Evolutionary conservation across 495 filamentous ascomycete genomes (phyloP), one percentile per base, ranked within the genome.

Genomic region (Massariosphaeria phaeospora): DNA sequence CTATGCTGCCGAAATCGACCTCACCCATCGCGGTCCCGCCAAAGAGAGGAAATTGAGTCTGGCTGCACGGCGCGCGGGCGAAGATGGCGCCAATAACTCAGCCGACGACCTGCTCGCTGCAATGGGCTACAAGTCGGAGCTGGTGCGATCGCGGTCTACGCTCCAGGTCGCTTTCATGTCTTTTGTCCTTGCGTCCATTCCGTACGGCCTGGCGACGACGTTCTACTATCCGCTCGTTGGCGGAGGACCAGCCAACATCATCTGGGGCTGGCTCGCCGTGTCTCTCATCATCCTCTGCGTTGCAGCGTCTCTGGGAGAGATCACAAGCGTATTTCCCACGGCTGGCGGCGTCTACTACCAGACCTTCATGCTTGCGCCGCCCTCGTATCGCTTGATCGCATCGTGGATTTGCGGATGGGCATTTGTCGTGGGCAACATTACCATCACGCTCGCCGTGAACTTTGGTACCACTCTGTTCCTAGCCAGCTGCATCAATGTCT

Each of bases 351-450:
- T 79, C 38, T 80, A 80, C 57, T 80, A 78, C 52, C 76, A 79
- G 57, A 75, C 77, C 7, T 79, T 74, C 61, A 78, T 79, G 74
- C 67, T 80, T 1, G 71, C 76, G 6, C 68, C 77, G 8, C 50
- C 59, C 10, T 48, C 47, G 4, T 62, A 59, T 56, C 55, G 56
- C 12, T 48, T 34, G 18, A 65, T 81, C 7, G 65, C 80, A 2
- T 82, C 81, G 11, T 86, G 84, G 71, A 77, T 84, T 48, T 84
- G 76, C 55, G 82, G 79, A 46, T 86, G 84, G 83, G 67, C 80
- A 18, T 85, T 80, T 63, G 73, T 83, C 7, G 77, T 85, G 20
- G 83, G 82, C 23, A 85, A 85, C 62, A 83, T 83, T 67, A 85
- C 82, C 25, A 84, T 85, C 47, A 86, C 82, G 0, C 70, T 85